These are phyloP conservation scores for Dissophora globulifera DNA, from an alignment of 192 early-diverging fungal species.

Conservation along the genomic window DNA sequence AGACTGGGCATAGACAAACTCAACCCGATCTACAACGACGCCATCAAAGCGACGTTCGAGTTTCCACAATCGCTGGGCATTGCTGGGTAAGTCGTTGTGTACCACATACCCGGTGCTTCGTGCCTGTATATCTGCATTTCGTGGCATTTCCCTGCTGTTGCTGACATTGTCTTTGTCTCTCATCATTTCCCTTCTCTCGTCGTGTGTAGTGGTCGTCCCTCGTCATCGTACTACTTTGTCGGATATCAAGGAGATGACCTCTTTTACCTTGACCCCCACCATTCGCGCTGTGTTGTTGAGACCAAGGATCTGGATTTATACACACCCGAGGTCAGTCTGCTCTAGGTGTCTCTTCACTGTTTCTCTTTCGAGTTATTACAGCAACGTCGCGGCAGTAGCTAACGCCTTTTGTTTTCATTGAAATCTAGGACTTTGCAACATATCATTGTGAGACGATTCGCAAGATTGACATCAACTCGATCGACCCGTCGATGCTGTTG, in stretches of 20 bases:
- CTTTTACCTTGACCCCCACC: conserved; percentile 95
- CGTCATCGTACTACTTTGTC: conserved; percentile 94
- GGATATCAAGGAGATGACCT: conserved; percentile 86
- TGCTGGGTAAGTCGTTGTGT: conserved; percentile 75
- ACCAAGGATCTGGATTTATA: conserved; percentile 59
- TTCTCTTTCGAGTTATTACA: no score
- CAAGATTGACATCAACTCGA: conserved; percentile 75
- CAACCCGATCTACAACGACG: conserved; percentile 86
- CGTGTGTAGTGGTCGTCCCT: conserved; percentile 81
- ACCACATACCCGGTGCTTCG: background rate
- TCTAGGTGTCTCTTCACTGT: background rate
- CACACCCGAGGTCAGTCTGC: conserved; percentile 57
- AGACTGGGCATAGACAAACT: conserved; percentile 91
- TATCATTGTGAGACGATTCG: conserved; percentile 86
- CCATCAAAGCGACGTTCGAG: conserved; percentile 79
- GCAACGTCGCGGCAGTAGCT: background rate
- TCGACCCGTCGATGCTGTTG: conserved; percentile 95
- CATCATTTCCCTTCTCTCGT: background rate
- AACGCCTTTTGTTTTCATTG: background rate
- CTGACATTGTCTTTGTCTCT: no score
- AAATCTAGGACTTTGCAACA: conserved; percentile 75
- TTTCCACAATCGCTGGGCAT: conserved; percentile 88
- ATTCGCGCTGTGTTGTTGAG: conserved; percentile 74
- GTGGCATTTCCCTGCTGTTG: no score
- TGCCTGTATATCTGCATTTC: no score